Base-by-base conservation (phyloP, 805 yeast genomes). In the Jamesozyma piceae region DNA sequence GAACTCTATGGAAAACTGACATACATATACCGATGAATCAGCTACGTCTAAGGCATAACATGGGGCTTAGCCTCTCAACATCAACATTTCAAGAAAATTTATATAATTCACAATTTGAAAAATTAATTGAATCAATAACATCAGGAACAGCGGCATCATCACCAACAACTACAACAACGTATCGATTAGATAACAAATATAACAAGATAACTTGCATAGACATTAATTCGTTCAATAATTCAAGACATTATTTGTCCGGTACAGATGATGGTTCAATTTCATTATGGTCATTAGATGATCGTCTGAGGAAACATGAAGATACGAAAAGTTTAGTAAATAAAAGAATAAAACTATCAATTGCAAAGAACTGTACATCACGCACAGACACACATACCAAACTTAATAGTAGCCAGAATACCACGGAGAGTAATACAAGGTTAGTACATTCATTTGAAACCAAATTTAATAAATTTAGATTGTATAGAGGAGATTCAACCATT, bases 241-340 rank as follows among this genome's bases (percentile, higher is more conserved):
- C 36, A 5, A 18, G 26, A 15, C 50, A 49, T 24, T 43, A 53
- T 19, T 40, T 52, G 29, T 42, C 47, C 2, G 58, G 55, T 10
- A 63, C 59, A 29, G 53, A 55, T 27, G 57, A 58, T 43, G 72
- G 67, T 18, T 57, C 65, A 22, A 63, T 69, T 29, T 49, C 60
- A 15, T 59, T 67, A 3, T 51, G 55, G 49, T 39, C 55, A 4
- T 46, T 65, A 9, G 63, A 55, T 43, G 21, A 35, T 39, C 13
- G 39, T 14, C 10, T 28, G 5, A 24, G 6, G 11, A 24, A 24
- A 24, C 18, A 3, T 19, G n/a, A 31, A 11, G 13, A 19, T 20
- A 33, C 22, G 15, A 24, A 24, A 6, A 24, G 10, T 8, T 13
- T 15, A 22, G 33, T 40, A 2, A 62, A 30, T 30, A 52, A 22